Evolutionary conservation across 2,329 filamentous ascomycete species (phyloP).

Genomic region (Penicillium sumatraense): DNA sequence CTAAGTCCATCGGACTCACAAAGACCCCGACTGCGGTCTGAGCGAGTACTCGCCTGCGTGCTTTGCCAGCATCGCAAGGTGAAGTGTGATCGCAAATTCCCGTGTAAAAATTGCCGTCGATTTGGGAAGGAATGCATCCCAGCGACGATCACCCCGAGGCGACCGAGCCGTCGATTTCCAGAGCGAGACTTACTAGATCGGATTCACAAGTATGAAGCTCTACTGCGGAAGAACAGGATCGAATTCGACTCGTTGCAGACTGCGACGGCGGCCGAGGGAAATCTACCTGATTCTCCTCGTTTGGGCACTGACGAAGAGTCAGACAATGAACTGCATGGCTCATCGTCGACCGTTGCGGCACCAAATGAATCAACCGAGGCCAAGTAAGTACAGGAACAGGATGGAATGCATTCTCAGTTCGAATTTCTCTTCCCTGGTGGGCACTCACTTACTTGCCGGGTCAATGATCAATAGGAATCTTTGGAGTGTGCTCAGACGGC

Average conservation of each 20-base stretch:
- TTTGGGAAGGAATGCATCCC: conserved; percentile 63
- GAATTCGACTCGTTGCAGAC: conserved; percentile 68
- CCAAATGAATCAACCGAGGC: conserved; percentile 12
- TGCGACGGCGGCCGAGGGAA: not conserved
- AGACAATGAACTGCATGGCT: not conserved
- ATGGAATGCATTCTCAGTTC: no score
- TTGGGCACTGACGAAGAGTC: not conserved
- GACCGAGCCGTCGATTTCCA: conserved; percentile 65
- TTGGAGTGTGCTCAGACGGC: conserved; percentile 51
- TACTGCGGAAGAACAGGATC: conserved; percentile 69
- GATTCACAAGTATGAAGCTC: conserved; percentile 69
- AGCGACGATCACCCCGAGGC: conserved; percentile 51
- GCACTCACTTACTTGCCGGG: no score
- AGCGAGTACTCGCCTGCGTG: conserved; percentile 58
- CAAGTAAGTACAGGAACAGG: conserved; percentile 21
- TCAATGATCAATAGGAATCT: no score
- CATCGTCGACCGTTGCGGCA: not conserved
- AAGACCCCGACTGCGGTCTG: conserved; percentile 2
- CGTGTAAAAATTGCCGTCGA: conserved; percentile 71
- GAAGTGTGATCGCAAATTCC: conserved; percentile 73
- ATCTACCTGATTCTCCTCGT: not conserved
- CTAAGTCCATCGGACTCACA: not conserved
- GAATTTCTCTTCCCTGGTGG: no score
- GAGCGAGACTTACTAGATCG: conserved; percentile 73
- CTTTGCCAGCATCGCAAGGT: conserved; percentile 78